Evolutionary conservation across 2,329 filamentous ascomycete genomes (phyloP), one percentile per base, ranked within the genome.

Genomic region (Teratosphaeria viscida): DNA sequence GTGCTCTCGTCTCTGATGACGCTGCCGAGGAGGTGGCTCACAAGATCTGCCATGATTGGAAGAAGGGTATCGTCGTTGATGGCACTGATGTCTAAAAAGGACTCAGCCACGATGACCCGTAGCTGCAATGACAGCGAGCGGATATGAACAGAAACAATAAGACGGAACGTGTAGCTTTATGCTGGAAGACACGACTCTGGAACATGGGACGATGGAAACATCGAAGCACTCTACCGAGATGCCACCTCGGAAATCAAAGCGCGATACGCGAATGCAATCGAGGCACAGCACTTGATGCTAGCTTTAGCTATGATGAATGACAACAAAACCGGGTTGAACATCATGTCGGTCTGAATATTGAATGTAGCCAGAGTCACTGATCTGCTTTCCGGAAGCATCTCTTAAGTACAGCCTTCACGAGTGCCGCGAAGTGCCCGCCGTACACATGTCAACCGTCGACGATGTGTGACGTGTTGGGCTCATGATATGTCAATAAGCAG

Each of bases 1-100:
- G 87, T 74, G 89, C 90, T 66, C 77, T 95, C 73, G 89, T 92
- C 56, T 88, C 85, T 62, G 85, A 90, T 70, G 88, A 89, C 58
- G 81, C 85, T 61, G 89, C 90, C 63, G 82, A 85, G 60, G 88
- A 92, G 76, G 85, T 89, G 65, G 86, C 88, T 70, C 82, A 86
- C 64, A 68, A 82, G 65, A 85, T 94, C 80, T 88, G 92, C 78
- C 89, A 92, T 80, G 84, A 82, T 70, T 95, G 90, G 90, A 83
- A 83, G 74, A 92, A 92, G 85, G 89, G 89, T 67, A 80, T 89
- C 72, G 89, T 91, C 67, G 87, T 92, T 67, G 88, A 92, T 73
- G 88, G 88, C 64, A 85, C 92, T 73, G 89, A 94, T 77, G 88
- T 94, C 74, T 92, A 84, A 66, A 11, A 19, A 19, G n/a, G n/a